Conservation (phyloP, 2,329 filamentous ascomycete species). For the Hymenoscyphus infarciens region DNA sequence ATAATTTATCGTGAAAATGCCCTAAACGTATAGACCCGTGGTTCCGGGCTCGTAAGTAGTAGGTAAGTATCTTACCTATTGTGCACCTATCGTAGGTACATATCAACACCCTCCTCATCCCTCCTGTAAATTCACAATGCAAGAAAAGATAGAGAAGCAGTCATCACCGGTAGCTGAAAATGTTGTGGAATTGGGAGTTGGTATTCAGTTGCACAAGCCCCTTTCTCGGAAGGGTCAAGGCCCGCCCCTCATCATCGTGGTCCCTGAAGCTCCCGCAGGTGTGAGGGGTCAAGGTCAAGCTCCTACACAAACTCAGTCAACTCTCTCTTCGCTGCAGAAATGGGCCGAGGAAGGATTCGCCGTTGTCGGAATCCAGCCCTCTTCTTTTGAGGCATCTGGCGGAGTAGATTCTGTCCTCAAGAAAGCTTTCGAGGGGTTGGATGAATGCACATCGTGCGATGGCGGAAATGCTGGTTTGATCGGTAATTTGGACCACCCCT, state of each 20-base stretch:
- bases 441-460: constrained; percentile 4
- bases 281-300: too few relatives aligned
- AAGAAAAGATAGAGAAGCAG: too few relatives aligned
- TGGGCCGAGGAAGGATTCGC: constrained; percentile 40
- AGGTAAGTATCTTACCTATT: too few relatives aligned
- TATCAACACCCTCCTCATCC: too few relatives aligned
- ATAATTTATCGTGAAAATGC: too few relatives aligned
- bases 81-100: too few relatives aligned
- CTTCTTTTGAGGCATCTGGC: background rate
- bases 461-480: constrained; percentile 8
- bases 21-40: too few relatives aligned
- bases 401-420: constrained; percentile 8
- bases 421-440: constrained; percentile 14
- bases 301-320: background rate
- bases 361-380: constrained; percentile 26
- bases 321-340: constrained; percentile 33
- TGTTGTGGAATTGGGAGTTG: background rate
- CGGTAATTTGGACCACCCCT: background rate
- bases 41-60: too few relatives aligned
- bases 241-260: constrained; percentile 3
- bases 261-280: background rate
- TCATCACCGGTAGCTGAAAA: too few relatives aligned
- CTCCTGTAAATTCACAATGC: too few relatives aligned
- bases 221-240: constrained; percentile 10
- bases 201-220: background rate